A percentile compares a stretch with the other conserved stretches of the same genome.
phyloP scores from a whole-genome alignment of 495 filamentous ascomycete species.

The Daldinia loculata region DNA sequence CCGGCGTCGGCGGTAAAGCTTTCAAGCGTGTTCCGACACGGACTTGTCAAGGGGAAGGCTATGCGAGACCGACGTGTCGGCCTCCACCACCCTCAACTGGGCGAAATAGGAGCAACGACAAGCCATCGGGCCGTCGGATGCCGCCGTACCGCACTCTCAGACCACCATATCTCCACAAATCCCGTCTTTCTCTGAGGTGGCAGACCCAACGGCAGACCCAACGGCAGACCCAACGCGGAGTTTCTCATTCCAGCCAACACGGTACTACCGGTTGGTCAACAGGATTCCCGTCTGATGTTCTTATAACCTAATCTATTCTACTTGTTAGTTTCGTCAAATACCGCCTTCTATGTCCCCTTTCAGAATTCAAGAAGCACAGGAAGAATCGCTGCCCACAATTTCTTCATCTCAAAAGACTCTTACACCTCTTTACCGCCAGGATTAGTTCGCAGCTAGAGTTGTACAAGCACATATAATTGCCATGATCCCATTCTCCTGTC shows the following conservation, averaged over 20 bases:
- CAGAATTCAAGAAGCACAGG: neutral
- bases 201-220: neutral
- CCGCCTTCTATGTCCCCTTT: neutral
- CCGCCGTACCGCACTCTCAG: slow-evolving; percentile 1
- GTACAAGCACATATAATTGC: neutral
- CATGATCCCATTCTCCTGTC: neutral
- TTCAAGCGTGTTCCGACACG: neutral
- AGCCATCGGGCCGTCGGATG: neutral
- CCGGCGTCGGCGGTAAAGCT: slow-evolving; percentile 1
- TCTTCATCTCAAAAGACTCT: neutral
- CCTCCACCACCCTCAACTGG: neutral
- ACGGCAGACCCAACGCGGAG: neutral
- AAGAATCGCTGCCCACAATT: neutral
- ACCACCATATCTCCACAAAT: neutral
- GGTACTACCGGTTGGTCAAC: neutral
- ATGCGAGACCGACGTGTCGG: neutral
- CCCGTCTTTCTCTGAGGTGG: neutral
- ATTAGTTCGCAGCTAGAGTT: neutral
- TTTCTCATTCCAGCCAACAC: neutral
- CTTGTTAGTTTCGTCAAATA: neutral
- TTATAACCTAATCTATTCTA: neutral
- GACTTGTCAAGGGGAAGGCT: neutral
- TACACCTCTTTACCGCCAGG: neutral
- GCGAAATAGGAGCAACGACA: neutral
- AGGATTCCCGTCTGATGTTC: neutral